phyloP scores from a whole-genome alignment of 352 stramenopile genomes.

The Phytophthora sp. region DNA sequence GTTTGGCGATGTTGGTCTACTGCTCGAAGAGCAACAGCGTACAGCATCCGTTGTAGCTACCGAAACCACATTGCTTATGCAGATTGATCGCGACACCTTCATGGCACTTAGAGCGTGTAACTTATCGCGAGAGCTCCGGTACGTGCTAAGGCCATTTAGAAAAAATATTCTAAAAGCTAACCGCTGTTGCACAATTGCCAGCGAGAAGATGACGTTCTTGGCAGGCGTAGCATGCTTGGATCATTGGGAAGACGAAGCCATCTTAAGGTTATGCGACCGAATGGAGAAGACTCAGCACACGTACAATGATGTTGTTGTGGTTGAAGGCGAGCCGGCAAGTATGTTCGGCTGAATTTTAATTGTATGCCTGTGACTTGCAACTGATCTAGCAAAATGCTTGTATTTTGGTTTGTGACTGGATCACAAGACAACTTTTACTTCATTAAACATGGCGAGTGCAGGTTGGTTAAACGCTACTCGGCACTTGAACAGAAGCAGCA shows the following conservation, averaged over 20 bases:
- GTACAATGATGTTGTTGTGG: constrained; percentile 71
- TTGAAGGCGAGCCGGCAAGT: constrained; percentile 65
- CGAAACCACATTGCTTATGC: constrained; percentile 73
- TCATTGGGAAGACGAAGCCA: constrained; percentile 69
- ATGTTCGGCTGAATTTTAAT: constrained; percentile 9
- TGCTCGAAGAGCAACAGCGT: constrained; percentile 60
- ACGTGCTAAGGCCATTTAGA: background rate
- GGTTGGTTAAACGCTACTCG: constrained; percentile 61
- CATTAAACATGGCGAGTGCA: constrained; percentile 67
- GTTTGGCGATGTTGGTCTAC: constrained; percentile 71
- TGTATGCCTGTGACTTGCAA: background rate
- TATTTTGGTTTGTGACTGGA: too few species aligned
- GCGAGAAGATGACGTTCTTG: constrained; percentile 74
- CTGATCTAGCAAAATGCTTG: too few species aligned
- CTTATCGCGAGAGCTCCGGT: constrained; percentile 62
- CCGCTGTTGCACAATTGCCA: constrained; percentile 3
- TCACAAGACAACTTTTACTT: constrained; percentile 64
- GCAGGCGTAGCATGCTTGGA: constrained; percentile 48
- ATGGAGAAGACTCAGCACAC: constrained; percentile 66
- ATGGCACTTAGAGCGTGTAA: constrained; percentile 64
- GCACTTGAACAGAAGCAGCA: constrained; percentile 18
- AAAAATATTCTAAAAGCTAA: background rate
- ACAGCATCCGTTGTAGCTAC: constrained; percentile 73
- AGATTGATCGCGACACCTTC: constrained; percentile 72
- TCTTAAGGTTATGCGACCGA: constrained; percentile 58